These are phyloP conservation scores for Skeletonema marinoi DNA, from an alignment of 108 stramenopile genomes.

Conservation along the genomic window DNA sequence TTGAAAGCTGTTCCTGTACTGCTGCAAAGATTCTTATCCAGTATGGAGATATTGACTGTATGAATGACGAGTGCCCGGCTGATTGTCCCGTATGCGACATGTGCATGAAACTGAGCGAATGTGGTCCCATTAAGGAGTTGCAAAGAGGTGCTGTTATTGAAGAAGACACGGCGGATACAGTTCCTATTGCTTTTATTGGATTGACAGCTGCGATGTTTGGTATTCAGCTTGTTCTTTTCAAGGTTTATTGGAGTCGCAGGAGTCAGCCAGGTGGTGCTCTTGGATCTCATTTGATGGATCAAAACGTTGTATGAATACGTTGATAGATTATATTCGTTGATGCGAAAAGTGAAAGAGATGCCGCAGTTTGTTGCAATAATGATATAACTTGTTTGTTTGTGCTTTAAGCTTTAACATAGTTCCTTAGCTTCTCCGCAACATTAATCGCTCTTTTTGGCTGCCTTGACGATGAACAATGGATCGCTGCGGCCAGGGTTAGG, in stretches of 20 bases:
- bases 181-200: background rate
- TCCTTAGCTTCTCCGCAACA: background rate
- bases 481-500: slow-evolving; percentile 92
- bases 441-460: slow-evolving; percentile 48
- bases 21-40: slow-evolving; percentile 59
- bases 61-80: slow-evolving; percentile 50
- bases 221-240: background rate
- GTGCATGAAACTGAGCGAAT: slow-evolving; percentile 56
- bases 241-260: background rate
- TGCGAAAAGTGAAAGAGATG: background rate
- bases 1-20: slow-evolving; percentile 51
- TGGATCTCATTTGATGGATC: background rate
- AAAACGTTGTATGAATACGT: background rate
- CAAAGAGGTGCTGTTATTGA: background rate
- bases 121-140: background rate
- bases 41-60: slow-evolving; percentile 47
- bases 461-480: slow-evolving; percentile 93
- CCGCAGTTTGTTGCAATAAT: background rate
- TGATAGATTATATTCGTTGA: background rate
- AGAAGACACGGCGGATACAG: background rate
- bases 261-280: background rate
- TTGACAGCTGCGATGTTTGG: background rate
- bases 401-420: background rate
- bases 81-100: slow-evolving; percentile 58
- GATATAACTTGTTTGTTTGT: background rate